Percentiles rank a stretch among this genome's conserved stretches.
Conservation (phyloP, 306 rosid species). For the Dalbergia oliveri region DNA sequence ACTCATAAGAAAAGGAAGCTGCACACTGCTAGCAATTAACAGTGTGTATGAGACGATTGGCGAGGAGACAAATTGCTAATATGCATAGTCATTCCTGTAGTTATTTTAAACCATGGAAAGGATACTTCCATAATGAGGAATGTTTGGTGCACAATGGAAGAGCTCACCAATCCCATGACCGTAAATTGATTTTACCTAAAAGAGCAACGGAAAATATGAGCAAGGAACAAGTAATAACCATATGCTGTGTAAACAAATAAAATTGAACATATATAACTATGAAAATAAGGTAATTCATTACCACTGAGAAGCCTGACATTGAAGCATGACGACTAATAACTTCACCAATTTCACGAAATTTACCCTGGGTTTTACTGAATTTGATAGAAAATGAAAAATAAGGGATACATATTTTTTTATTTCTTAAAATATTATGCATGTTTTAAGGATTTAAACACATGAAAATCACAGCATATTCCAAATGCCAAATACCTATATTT, state of each 20-base stretch:
- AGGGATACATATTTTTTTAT: slow-evolving; percentile 30
- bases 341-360: slow-evolving; percentile 97
- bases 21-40: neutral
- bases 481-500: neutral
- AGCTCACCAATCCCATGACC: slow-evolving; percentile 99
- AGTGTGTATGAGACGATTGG: slow-evolving; percentile 1
- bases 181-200: slow-evolving; percentile 78
- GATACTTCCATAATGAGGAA: slow-evolving; percentile 94
- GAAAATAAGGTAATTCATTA: slow-evolving; percentile 45
- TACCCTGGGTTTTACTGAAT: slow-evolving; percentile 89
- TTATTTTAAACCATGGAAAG: slow-evolving; percentile 48
- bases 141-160: slow-evolving; percentile 94
- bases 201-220: slow-evolving; percentile 28
- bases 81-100: neutral
- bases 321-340: slow-evolving; percentile 84
- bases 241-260: slow-evolving; percentile 23
- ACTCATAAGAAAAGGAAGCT: neutral
- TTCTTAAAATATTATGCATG: slow-evolving; percentile 12
- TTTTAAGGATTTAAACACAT: slow-evolving; percentile 21
- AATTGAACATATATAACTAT: slow-evolving; percentile 10
- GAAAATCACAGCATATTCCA: slow-evolving; percentile 1
- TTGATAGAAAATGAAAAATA: slow-evolving; percentile 35
- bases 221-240: slow-evolving; percentile 19
- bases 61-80: slow-evolving; percentile 20
- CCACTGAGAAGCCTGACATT: slow-evolving; percentile 94